Base-by-base conservation (phyloP, 306 rosid species). In the Vachellia pachyceras region DNA sequence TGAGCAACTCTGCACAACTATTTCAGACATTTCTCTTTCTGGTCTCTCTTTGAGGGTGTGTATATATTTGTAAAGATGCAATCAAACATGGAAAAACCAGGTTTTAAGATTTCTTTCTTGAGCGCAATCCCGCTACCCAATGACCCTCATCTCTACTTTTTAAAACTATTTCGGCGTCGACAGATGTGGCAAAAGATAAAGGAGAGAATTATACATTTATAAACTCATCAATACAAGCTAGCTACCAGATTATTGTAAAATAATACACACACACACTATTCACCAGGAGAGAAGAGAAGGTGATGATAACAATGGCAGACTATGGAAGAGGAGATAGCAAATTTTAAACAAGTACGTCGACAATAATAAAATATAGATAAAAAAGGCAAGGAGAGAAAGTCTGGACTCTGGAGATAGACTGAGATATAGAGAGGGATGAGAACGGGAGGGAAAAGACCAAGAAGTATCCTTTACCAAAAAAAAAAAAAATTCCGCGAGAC, bases 251-350 rank as follows among this genome's bases (percentile, higher is more conserved):
- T 73, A 22, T 82, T 80, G 86, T 77, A 65, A 64, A 66, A 77
- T 81, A 64, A 78, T 50, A 50, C 15, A 17, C 0, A 50, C 15
- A 17, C 0, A 3, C 1, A 18, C 13, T 39, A 64, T 78, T 75
- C 75, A 55, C 63, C 33, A 8, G 63, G 44, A n/a, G 69, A 69
- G 82, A 75, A 41, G 76, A 85, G 69, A 83, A 46, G 72, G 79
- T 86, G 88, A 88, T 86, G 94, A 88, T 89, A 91, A 83, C 85
- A 10, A 82, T 78, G 84, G 82, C 73, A 81, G 88, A 82, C 81
- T 55, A 82, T 60, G 79, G 76, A 75, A 33, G 57, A 73, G 54
- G 58, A 65, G 75, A 69, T 79, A 66, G 82, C 73, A 89, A 88
- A 70, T 77, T 84, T 76, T 25, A 54, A 66, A 25, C 41, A 55